phyloP scores from a whole-genome alignment of 1,284 basidiomycete species.

The Irpex sp. region DNA sequence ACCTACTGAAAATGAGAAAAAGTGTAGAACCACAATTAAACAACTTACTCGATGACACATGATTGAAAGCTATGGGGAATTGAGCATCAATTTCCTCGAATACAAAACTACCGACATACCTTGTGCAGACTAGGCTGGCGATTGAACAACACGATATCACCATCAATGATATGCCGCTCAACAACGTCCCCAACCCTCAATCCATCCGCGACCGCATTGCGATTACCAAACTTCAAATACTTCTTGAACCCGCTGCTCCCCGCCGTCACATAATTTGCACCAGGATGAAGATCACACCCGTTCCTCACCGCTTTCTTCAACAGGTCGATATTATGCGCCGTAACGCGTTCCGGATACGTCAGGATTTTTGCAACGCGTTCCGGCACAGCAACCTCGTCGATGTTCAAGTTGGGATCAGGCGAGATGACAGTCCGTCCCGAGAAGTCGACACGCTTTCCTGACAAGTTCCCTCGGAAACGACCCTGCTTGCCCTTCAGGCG shows the following conservation, averaged over 20 bases:
- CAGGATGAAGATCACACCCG: constrained; percentile 91
- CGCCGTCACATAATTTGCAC: constrained; percentile 90
- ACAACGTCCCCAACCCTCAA: constrained; percentile 86
- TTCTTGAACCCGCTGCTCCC: constrained; percentile 82
- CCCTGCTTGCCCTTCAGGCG: constrained; percentile 99
- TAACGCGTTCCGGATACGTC: constrained; percentile 97
- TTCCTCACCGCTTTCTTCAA: constrained; percentile 83
- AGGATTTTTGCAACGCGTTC: constrained; percentile 95
- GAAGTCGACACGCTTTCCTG: constrained; percentile 99
- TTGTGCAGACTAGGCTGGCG: constrained; percentile 98
- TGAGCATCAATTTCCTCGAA: constrained; percentile 14
- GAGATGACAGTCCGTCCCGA: constrained; percentile 98
- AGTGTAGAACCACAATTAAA: background rate
- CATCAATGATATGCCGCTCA: constrained; percentile 93
- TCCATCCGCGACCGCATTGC: constrained; percentile 72
- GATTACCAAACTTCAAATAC: constrained; percentile 80
- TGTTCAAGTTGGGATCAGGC: constrained; percentile 96
- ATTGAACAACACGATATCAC: constrained; percentile 98
- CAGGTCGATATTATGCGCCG: constrained; percentile 83
- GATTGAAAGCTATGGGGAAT: constrained; percentile 78
- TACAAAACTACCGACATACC: constrained; percentile 31
- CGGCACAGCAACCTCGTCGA: constrained; percentile 97
- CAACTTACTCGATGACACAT: constrained; percentile 90
- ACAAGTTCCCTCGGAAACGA: constrained; percentile 97
- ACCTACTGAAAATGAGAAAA: constrained; percentile 37